Base-by-base conservation (phyloP, 768 basidiomycete genomes). In the Amanita brunnescens region DNA sequence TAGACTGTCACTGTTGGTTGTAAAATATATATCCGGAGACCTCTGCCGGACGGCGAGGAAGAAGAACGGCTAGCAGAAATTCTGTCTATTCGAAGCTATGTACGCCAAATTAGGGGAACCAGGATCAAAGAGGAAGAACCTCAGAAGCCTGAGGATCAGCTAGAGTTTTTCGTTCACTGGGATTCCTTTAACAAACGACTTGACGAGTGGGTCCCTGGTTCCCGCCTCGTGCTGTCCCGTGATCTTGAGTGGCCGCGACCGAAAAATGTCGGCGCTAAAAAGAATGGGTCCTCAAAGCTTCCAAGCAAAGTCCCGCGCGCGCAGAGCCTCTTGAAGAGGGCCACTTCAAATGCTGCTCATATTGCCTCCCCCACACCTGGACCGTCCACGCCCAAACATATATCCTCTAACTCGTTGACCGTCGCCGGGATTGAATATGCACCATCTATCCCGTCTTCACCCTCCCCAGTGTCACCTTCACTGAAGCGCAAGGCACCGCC, bases 171-270 rank as follows among this genome's bases (percentile, higher is more conserved):
- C 62, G 91, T 98, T 16, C 96, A 99, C 62, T 99, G 95, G 85
- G 92, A 97, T 59, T 83, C 91, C 57, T 98, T 97, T 78, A 99
- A 99, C 75, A 99, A 99, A 67, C 93, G 96, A 55, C 75, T 98
- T 35, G 96, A 99, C 64, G 96, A 96, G 49, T 99, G 96, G 96
- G 86, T 99, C 20, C 71, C 87, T 12, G 91, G 89, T 13, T 85
- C 88, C 1, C 81, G 95, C 35, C 78, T 99, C 51, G 78, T 98
- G 37, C 73, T 94, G 40, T 76, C 71, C 53, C 78, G 85, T 56
- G 93, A 96, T 62, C 77, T 99, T 57, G 93, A 98, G 67, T 95
- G 91, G 92, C 95, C 96, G 2, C 88, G 90, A 53, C 93, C 95
- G 0, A 92, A 91, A 61, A 68, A 74, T 14, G 70, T 74, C 1